Base-by-base conservation (phyloP, 116 monocot genomes). In the Dioscorea cayenensis region DNA sequence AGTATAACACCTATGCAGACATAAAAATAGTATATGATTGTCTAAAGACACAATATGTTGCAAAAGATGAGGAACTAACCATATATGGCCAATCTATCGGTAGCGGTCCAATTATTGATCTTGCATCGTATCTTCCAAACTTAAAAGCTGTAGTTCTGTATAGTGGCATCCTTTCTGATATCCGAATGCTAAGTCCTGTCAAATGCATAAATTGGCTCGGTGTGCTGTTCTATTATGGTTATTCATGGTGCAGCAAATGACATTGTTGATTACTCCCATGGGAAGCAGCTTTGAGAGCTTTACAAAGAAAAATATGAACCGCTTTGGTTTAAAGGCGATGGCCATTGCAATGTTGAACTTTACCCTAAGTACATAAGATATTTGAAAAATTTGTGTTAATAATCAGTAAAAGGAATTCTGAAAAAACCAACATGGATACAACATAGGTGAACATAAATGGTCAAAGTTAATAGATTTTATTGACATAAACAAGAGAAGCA, bases 1-100 rank as follows among this genome's bases (percentile, higher is more conserved):
- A 96, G 65, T 73, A 90, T 2, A 92, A 96, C 74, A 96, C 96
- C 13, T 96, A 92, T 77, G 92, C 92, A 55, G 96, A 96, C 82
- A 84, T 96, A 69, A 90, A 92, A 65, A 90, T 90, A 66, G 92
- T 69, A 63, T 92, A 90, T 75, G 87, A 92, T 71, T 92, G 84
- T 75, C 92, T 96, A 52, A 65, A 66, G 70, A 84, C 90, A 61
- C 84, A 77, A 25, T 92, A 76, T 76, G 90, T 81, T 60, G 84
- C 76, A 36, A 96, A 86, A 68, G 90, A 87, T 70, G 92, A 96
- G 72, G 90, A 90, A 7, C 84, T 96, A 52, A 88, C 92, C 19
- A 79, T 95, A 17, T 95, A 92, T 77, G 95, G 95, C 7, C 95
- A 95, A 49, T 95, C 92, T 77, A 90, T 96, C 69, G 96, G 96